Base-by-base conservation (phyloP, 768 basidiomycete genomes). In the Goffeauzyma gilvescens region DNA sequence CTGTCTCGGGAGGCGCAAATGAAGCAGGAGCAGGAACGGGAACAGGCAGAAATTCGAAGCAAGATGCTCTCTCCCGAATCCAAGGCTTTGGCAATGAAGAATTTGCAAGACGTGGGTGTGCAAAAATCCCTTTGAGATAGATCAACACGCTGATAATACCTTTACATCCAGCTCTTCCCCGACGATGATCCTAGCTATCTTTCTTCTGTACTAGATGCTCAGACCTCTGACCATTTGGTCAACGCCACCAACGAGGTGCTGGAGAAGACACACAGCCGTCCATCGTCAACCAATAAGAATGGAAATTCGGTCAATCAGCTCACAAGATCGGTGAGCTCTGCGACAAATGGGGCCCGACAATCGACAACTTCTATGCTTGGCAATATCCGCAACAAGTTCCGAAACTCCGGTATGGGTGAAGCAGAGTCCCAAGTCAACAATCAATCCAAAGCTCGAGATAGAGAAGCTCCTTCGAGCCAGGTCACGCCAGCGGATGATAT, bases 1-100 rank as follows among this genome's bases (percentile, higher is more conserved):
- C 67, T 57, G 55, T 68, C 72, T 4, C 24, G 54, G 5, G 57
- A 67, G 49, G 58, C 67, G 45, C 57, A 66, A 51, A 58, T 63
- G 3, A 50, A 46, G 10, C 40, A 45, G 10, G 54, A 55, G 45
- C 25, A 20, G 24, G 38, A 40, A 25, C 14, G 22, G 12, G 21
- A 20, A 4, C 24, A 49, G 37, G 38, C 34, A 14, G 42, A 46
- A 12, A 22, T 23, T 25, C 49, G 51, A 7, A 32, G 33, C 20
- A 41, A 32, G 27, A 14, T 30, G 23, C n/a, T n/a, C n/a, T n/a
- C n/a, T n/a, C n/a, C n/a, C n/a, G n/a, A 37, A 10, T 18, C 34
- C 10, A 39, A 39, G 6, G 44, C 34, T 8, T 27, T 8, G 6
- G 44, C 44, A 10, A 34, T 45, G 1, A 14, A 30, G 6, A 22